Evolutionary conservation across 1,284 basidiomycete genomes (phyloP).

Genomic region (Mycena sp.): DNA sequence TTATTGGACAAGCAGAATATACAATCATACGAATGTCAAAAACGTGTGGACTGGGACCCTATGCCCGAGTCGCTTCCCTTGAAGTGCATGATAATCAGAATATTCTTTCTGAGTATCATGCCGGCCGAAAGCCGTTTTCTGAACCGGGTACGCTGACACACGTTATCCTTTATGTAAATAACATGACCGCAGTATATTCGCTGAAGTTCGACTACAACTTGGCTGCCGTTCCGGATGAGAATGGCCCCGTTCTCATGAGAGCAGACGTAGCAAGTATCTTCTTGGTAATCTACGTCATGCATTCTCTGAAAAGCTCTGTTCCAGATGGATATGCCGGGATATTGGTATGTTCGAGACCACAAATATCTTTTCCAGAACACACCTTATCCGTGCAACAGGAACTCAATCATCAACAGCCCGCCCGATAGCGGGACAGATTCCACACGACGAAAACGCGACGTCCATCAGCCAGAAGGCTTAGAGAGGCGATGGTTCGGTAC

Average conservation of each 20-base stretch:
- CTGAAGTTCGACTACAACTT: slow-evolving; percentile 18
- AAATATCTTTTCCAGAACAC: no score
- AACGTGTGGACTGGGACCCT: slow-evolving; percentile 37
- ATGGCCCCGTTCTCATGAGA: slow-evolving; percentile 36
- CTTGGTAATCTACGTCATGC: no score
- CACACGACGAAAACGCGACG: slow-evolving; percentile 15
- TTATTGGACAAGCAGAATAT: slow-evolving; percentile 36
- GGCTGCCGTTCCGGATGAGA: slow-evolving; percentile 29
- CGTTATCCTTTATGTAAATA: no score
- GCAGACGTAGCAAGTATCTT: slow-evolving; percentile 31
- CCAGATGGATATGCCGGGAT: slow-evolving; percentile 34
- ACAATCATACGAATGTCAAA: slow-evolving; percentile 39
- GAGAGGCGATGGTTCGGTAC: slow-evolving; percentile 38
- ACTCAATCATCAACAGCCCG: slow-evolving; percentile 27
- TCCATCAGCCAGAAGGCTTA: slow-evolving; percentile 25
- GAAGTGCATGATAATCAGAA: slow-evolving; percentile 30
- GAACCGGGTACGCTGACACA: no score
- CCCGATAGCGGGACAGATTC: slow-evolving; percentile 27
- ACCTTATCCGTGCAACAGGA: neutral
- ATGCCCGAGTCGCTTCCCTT: slow-evolving; percentile 33
- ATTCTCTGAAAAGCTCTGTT: neutral
- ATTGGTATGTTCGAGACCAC: no score
- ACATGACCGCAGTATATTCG: no score
- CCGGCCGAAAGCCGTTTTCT: neutral
- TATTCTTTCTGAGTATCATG: slow-evolving; percentile 14